Conservation (phyloP, 2,329 filamentous ascomycete species). For the Phoma herbarum region DNA sequence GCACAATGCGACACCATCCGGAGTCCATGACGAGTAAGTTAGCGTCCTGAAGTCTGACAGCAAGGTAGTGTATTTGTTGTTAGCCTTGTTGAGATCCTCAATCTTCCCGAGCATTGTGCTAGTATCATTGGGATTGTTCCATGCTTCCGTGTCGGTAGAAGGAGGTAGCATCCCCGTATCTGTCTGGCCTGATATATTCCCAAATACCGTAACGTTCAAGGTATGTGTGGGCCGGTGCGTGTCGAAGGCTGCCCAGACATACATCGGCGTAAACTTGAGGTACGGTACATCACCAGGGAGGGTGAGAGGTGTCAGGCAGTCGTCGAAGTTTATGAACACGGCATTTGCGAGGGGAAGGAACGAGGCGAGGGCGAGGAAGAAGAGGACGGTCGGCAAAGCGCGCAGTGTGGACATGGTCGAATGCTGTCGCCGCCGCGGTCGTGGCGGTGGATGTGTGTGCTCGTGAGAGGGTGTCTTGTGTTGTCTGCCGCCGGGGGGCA, state of each 20-base stretch:
- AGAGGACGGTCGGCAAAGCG: slow-evolving; percentile 31
- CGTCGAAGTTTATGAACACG: slow-evolving; percentile 79
- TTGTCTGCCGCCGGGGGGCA: slow-evolving; percentile 23
- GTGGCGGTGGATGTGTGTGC: slow-evolving; percentile 43
- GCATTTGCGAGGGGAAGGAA: slow-evolving; percentile 42
- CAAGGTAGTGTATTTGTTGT: slow-evolving; percentile 75
- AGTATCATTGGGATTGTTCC: slow-evolving; percentile 68
- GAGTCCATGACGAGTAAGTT: slow-evolving; percentile 74
- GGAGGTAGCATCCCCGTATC: slow-evolving; percentile 67
- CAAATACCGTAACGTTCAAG: slow-evolving; percentile 83
- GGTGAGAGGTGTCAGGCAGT: slow-evolving; percentile 72
- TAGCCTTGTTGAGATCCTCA: slow-evolving; percentile 65
- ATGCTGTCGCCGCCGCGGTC: slow-evolving; percentile 40
- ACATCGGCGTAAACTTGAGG: slow-evolving; percentile 82
- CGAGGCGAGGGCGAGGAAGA: slow-evolving; percentile 36
- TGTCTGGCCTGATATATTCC: slow-evolving; percentile 84
- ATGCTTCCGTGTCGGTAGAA: slow-evolving; percentile 58
- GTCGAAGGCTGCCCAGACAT: slow-evolving; percentile 78
- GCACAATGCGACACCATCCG: slow-evolving; percentile 69
- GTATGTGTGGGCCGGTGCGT: slow-evolving; percentile 66
- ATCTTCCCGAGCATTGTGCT: slow-evolving; percentile 77
- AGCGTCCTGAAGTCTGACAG: slow-evolving; percentile 76
- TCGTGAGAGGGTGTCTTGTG: slow-evolving; percentile 39
- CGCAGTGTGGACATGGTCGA: slow-evolving; percentile 12
- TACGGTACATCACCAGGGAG: slow-evolving; percentile 67